These are phyloP conservation scores for Endoconidiophora laricicola DNA, from an alignment of 2,329 filamentous ascomycete genomes.

Conservation along the genomic window DNA sequence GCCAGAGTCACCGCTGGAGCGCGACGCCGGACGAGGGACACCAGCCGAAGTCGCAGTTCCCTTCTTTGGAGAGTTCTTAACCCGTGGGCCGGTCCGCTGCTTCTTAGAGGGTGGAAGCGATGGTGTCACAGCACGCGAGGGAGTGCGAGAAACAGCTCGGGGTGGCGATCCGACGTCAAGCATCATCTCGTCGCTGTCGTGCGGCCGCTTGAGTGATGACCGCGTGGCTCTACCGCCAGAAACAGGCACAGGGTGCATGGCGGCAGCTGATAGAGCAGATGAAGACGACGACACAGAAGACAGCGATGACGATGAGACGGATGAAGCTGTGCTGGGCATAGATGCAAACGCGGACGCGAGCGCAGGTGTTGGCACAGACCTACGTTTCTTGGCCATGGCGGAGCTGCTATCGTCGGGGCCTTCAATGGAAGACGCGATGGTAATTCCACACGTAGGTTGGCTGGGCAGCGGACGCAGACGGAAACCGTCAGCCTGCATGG, in stretches of 20 bases:
- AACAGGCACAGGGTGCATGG: not conserved
- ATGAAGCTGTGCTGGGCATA: not conserved
- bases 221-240: conserved; percentile 4
- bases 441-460: not conserved
- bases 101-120: conserved; percentile 40
- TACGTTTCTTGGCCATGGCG: conserved; percentile 4
- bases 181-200: conserved; percentile 37
- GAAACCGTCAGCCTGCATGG: not conserved
- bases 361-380: not conserved
- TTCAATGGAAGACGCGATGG: conserved; percentile 3
- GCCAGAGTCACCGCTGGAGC: not conserved
- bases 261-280: not conserved
- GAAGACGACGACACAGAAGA: not conserved
- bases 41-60: conserved; percentile 52
- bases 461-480: conserved; percentile 8
- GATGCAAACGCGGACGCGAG: too few relatives aligned
- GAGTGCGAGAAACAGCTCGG: conserved; percentile 29
- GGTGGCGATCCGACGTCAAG: conserved; percentile 29
- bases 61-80: conserved; percentile 66
- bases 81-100: conserved; percentile 42
- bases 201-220: conserved; percentile 34
- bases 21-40: conserved; percentile 44
- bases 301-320: not conserved
- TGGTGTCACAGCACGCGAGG: conserved; percentile 45
- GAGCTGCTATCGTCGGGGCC: not conserved